These are phyloP conservation scores for Cercospora sp. DNA, from an alignment of 2,329 filamentous ascomycete genomes.

Conservation along the genomic window DNA sequence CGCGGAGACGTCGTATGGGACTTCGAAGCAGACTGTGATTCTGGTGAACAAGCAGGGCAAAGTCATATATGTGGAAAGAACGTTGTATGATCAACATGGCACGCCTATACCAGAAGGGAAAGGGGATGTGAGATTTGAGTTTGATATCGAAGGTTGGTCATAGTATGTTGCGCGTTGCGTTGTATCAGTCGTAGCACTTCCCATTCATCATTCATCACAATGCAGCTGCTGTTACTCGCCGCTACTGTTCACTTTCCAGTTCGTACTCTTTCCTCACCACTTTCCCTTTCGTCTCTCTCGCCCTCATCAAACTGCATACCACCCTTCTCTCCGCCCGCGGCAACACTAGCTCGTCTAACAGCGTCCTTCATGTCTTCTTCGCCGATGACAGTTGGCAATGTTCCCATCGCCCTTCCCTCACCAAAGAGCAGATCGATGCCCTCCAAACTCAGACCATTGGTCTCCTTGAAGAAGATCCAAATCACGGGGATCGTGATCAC, in stretches of 20 bases:
- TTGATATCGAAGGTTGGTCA: constrained; percentile 48
- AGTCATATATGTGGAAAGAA: constrained; percentile 63
- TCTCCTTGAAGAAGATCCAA: constrained; percentile 56
- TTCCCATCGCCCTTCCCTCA: constrained; percentile 49
- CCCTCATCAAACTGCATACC: not conserved
- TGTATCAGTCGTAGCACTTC: not conserved
- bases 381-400: constrained; percentile 47
- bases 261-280: not conserved
- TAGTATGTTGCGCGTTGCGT: not conserved
- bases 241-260: not conserved
- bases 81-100: constrained; percentile 57
- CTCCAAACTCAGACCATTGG: constrained; percentile 55
- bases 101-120: constrained; percentile 48
- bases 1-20: constrained; percentile 57
- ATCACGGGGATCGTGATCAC: constrained; percentile 49
- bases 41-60: constrained; percentile 57
- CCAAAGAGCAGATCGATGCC: constrained; percentile 61
- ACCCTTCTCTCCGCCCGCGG: constrained; percentile 8
- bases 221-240: not conserved
- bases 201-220: not conserved
- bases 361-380: constrained; percentile 38
- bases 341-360: constrained; percentile 24
- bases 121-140: constrained; percentile 51
- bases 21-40: constrained; percentile 64
- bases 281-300: not conserved